Evolutionary conservation across 2,329 filamentous ascomycete species (phyloP).

Genomic region (Macrophomina tecta): DNA sequence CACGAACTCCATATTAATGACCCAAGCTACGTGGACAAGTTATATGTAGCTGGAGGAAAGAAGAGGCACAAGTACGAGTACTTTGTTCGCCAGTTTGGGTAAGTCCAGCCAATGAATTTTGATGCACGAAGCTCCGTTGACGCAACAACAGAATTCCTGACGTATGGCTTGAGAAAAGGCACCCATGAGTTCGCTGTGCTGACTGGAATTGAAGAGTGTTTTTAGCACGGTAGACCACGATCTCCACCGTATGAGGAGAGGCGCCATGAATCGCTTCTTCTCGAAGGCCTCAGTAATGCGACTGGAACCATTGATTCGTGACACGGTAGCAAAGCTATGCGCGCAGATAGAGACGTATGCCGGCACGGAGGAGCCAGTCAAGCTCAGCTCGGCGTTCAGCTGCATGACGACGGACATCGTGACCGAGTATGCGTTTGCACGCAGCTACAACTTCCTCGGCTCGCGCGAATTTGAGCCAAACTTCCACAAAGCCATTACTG

Average conservation of each 20-base stretch:
- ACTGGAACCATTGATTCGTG: constrained; percentile 25
- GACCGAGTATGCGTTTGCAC: constrained; percentile 47
- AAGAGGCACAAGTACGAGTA: constrained; percentile 31
- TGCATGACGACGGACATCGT: constrained; percentile 43
- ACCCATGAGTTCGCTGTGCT: no score
- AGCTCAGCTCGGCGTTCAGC: constrained; percentile 1
- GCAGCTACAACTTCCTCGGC: constrained; percentile 41
- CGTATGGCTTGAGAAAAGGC: background rate
- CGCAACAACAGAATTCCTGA: background rate
- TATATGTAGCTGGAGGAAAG: constrained; percentile 29
- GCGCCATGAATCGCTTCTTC: constrained; percentile 18
- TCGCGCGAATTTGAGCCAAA: constrained; percentile 36
- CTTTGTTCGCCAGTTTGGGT: constrained; percentile 23
- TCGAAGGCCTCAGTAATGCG: constrained; percentile 22
- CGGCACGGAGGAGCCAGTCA: constrained; percentile 10
- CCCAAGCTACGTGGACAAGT: constrained; percentile 31
- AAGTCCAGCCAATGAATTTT: background rate
- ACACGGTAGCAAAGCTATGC: constrained; percentile 18
- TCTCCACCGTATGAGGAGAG: constrained; percentile 23
- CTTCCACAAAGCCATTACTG: constrained; percentile 36
- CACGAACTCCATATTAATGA: constrained; percentile 33
- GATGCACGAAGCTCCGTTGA: background rate
- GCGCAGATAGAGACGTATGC: constrained; percentile 15
- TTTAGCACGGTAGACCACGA: constrained; percentile 28
- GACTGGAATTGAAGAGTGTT: background rate